Base-by-base conservation (phyloP, 2,329 filamentous ascomycete genomes). In the Ophiostoma perfectum region DNA sequence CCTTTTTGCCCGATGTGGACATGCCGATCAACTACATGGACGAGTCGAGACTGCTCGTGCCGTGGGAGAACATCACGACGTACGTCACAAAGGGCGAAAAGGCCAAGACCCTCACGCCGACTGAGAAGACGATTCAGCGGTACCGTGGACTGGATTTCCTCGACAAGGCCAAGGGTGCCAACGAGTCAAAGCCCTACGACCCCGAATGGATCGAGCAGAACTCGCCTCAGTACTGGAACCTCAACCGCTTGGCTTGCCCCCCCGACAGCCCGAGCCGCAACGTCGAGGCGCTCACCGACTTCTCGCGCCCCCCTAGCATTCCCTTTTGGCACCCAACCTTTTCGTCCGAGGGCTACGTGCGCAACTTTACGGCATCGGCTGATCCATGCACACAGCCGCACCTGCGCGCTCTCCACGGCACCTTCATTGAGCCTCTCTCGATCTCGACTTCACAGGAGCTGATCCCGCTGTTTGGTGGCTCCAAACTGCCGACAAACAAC, bases 11-110 rank as follows among this genome's bases (percentile, higher is more conserved):
- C 4, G 86, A 90, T 70, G 83, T 90, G 75, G 86, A 89, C 74
- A 88, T 89, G 79, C 83, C 86, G 11, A 85, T 89, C 78, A 89
- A 90, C 74, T 80, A 82, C 66, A 81, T 88, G 77, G 87, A 89
- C 74, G 86, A 90, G 74, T 82, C 87, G 41, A 81, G 87, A 36
- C 75, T 90, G n/a, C 77, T 89, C 42, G 84, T 87, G 3, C 81
- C 85, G 9, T 86, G 82, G 77, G 81, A 88, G 67, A 79, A 83
- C 14, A 81, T 89, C 68, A 79, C 83, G 38, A 77, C 78, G 38
- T 77, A 85, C 65, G 79, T 88, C 9, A 76, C 76, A 7, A 77
- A 79, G 64, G 86, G 87, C 73, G 76, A 77, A 68, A 75, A 76
- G 45, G 78, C 73, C 62, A 80, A 84, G 68, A 74, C 73, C 9